phyloP scores from a whole-genome alignment of 768 basidiomycete species.

The Termitomyces sp. region DNA sequence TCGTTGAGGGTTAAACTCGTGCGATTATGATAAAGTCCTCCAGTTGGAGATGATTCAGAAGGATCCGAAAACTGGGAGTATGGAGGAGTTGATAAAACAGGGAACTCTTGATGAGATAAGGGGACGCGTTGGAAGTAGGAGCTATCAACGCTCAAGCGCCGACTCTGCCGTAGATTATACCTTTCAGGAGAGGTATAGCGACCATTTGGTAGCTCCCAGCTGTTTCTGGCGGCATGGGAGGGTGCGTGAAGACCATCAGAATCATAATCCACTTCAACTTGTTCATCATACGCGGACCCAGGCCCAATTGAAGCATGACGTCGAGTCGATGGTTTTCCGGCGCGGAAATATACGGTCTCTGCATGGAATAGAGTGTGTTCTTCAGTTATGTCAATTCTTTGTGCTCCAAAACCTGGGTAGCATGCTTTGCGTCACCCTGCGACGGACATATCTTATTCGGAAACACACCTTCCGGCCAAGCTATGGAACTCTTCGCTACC shows the following conservation, averaged over 20 bases:
- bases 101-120: conserved; percentile 26
- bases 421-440: not conserved
- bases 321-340: conserved; percentile 32
- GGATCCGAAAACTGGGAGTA: conserved; percentile 24
- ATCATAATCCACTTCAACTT: conserved; percentile 24
- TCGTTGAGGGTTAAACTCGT: conserved; percentile 33
- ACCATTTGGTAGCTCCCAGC: conserved; percentile 2
- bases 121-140: conserved; percentile 25
- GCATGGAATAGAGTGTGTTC: conserved; percentile 70
- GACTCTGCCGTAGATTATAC: not conserved
- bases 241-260: conserved; percentile 16
- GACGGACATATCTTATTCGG: not conserved
- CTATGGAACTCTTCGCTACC: conserved; percentile 60
- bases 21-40: not conserved
- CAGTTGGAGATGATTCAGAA: conserved; percentile 5
- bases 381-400: conserved; percentile 72
- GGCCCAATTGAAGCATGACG: conserved; percentile 42
- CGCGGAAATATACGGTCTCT: conserved; percentile 68
- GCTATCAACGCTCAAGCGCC: conserved; percentile 29
- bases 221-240: conserved; percentile 9
- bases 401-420: conserved; percentile 54
- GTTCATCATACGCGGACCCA: conserved; percentile 27
- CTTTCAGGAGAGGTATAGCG: conserved; percentile 1
- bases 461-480: conserved; percentile 80
- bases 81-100: conserved; percentile 27